Base-by-base conservation (phyloP, 2,329 filamentous ascomycete species). In the Aurifilum marmelostoma region DNA sequence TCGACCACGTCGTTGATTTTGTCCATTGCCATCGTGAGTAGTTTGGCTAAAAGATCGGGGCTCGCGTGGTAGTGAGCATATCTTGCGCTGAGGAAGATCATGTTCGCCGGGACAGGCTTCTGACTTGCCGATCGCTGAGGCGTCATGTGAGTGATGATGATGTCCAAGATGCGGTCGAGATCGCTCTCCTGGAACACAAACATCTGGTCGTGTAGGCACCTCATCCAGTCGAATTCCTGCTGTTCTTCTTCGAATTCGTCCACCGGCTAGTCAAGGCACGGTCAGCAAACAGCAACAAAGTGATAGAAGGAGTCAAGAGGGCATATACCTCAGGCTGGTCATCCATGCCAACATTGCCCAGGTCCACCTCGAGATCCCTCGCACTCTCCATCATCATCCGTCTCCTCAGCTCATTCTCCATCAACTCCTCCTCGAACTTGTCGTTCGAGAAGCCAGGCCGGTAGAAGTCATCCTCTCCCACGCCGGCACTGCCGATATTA, bases 371-470 rank as follows among this genome's bases (percentile, higher is more conserved):
- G 47, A 99, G 84, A 78, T 99, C 97, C 73, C 97, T 91, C 7
- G 96, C 95, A 76, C 96, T 99, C 78, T 99, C 96, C 88, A 97
- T 96, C 95, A 98, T 97, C 94, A 99, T 97, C 41, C 96, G 89
- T 72, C 95, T 88, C 77, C 95, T 93, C 87, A 97, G 89, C 79
- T 98, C 96, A 74, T 93, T 97, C 79, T 99, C 96, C 3, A 94
- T 94, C 87, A 98, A 91, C 78, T 99, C 96, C 77, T 98, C 95
- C 79, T 99, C 96, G 72, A 99, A 98, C 27, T 91, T 89, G 77
- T 97, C 94, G 77, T 98, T 93, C 0, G 92, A 93, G 76, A 98
- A 92, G 0, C 96, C 96, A 1, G 92, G 90, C 74, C 91, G 94
- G 73, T 99, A 99, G 76, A 97, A 99, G 79, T 99, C 96, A 29